Evolutionary conservation across 2,329 filamentous ascomycete genomes (phyloP).

Genomic region (Botrytis fragariae): DNA sequence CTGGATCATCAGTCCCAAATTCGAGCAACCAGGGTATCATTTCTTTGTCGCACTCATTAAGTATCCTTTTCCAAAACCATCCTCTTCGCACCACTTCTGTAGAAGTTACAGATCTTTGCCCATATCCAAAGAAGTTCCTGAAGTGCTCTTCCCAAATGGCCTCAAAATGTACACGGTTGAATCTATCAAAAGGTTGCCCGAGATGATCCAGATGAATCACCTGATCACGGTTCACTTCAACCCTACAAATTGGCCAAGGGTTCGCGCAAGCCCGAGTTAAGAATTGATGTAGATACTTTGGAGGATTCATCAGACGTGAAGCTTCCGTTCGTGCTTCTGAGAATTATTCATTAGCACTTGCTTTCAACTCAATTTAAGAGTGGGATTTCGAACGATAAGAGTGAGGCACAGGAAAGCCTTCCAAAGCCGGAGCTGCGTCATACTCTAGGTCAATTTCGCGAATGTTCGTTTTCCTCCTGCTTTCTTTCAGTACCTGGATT

Average conservation of each 20-base stretch:
- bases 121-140: background rate
- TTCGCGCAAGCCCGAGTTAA: background rate
- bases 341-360: background rate
- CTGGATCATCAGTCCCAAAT: background rate
- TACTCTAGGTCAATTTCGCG: background rate
- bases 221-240: background rate
- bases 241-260: background rate
- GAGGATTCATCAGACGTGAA: background rate
- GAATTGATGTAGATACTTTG: background rate
- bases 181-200: background rate
- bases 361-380: background rate
- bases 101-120: background rate
- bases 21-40: background rate
- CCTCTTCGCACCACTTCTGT: background rate
- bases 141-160: background rate
- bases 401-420: background rate
- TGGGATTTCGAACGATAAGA: background rate
- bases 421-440: background rate
- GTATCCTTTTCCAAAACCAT: slow-evolving; percentile 1
- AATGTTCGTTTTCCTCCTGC: background rate
- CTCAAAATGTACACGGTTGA: background rate
- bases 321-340: background rate
- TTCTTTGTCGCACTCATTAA: background rate
- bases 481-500: slow-evolving; percentile 1
- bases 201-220: background rate